Percentiles rank a stretch among this genome's conserved stretches.
phyloP scores from a whole-genome alignment of 805 yeast genomes.

The Teunomyces gatunensis region DNA sequence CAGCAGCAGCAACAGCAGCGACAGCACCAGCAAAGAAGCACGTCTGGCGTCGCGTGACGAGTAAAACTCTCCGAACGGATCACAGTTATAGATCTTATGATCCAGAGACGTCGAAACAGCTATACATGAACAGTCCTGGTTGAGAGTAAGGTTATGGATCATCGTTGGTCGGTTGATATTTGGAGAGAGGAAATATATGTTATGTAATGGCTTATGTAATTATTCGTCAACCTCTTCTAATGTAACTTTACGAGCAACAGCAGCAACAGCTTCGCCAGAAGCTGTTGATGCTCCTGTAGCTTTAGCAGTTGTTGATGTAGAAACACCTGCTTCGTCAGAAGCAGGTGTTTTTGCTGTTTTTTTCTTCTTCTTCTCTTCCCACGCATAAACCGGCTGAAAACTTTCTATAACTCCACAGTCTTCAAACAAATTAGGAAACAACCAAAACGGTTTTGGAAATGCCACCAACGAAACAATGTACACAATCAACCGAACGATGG shows the following conservation, averaged over 20 bases:
- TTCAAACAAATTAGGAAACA: constrained; percentile 92
- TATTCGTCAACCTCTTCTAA: constrained; percentile 42
- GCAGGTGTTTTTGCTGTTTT: constrained; percentile 10
- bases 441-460: constrained; percentile 80
- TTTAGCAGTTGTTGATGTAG: no score
- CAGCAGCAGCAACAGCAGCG: no score
- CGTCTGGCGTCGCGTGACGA: constrained; percentile 13
- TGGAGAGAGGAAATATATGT: no score
- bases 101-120: constrained; percentile 31
- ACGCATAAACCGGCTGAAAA: constrained; percentile 85
- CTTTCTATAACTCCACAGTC: constrained; percentile 93
- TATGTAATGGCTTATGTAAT: background rate
- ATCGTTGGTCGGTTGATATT: background rate
- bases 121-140: constrained; percentile 42
- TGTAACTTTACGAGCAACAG: constrained; percentile 29
- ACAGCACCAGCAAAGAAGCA: background rate
- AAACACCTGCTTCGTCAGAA: background rate
- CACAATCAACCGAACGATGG: constrained; percentile 74
- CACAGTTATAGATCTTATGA: constrained; percentile 42
- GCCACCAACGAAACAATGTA: constrained; percentile 58
- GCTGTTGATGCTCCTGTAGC: constrained; percentile 8
- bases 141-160: constrained; percentile 39
- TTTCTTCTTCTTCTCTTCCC: constrained; percentile 50
- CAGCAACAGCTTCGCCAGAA: constrained; percentile 12
- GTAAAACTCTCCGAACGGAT: constrained; percentile 46